Conservation (phyloP, 768 basidiomycete genomes). For the Kwoniella sp. region DNA sequence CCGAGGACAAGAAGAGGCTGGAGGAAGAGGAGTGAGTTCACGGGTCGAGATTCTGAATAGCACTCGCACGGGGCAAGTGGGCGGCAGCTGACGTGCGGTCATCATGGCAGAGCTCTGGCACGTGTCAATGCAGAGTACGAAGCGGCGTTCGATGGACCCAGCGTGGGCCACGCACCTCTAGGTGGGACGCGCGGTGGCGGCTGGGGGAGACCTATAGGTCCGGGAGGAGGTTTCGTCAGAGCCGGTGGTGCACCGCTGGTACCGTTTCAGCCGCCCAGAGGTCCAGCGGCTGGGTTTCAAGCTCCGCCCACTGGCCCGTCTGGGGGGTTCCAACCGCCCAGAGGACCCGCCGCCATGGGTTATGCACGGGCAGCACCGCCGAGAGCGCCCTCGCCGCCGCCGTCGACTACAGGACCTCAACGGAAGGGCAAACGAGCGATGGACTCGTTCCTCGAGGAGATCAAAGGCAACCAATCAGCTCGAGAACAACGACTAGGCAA, state of each 20-base stretch:
- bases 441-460: conserved; percentile 93
- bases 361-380: conserved; percentile 8
- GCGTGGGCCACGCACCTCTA: conserved; percentile 10
- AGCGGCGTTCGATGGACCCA: conserved; percentile 40
- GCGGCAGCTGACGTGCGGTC: not conserved
- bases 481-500: conserved; percentile 71
- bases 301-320: too few relatives aligned
- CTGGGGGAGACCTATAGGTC: conserved; percentile 13
- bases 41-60: too few relatives aligned
- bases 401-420: conserved; percentile 56
- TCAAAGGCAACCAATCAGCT: conserved; percentile 93
- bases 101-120: conserved; percentile 28
- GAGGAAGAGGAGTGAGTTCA: conserved; percentile 50
- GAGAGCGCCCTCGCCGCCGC: conserved; percentile 59
- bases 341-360: conserved; percentile 22
- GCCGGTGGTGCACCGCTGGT: conserved; percentile 40
- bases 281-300: too few relatives aligned
- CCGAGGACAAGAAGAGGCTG: conserved; percentile 75
- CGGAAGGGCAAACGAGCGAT: conserved; percentile 93
- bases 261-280: conserved; percentile 1
- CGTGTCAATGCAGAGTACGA: conserved; percentile 49
- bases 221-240: conserved; percentile 48
- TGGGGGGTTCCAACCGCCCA: conserved; percentile 12
- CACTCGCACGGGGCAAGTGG: too few relatives aligned
- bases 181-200: conserved; percentile 12